These are phyloP conservation scores for Zopfia rhizophila DNA, from an alignment of 2,329 filamentous ascomycete genomes.

Conservation along the genomic window DNA sequence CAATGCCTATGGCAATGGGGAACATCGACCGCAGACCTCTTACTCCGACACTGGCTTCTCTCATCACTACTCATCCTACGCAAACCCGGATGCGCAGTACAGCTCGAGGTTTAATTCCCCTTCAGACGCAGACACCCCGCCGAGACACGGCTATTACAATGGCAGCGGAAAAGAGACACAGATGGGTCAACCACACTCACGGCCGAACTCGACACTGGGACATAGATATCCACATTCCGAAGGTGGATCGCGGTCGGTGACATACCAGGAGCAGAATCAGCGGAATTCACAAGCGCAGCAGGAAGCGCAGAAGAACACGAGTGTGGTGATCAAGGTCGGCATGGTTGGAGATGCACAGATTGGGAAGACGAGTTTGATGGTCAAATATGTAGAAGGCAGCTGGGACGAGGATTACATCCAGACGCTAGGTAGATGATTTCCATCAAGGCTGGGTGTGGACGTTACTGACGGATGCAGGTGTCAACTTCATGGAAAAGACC, in stretches of 20 bases:
- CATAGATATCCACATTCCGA: slow-evolving; percentile 58
- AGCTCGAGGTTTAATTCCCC: slow-evolving; percentile 56
- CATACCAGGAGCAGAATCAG: slow-evolving; percentile 61
- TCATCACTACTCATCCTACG: slow-evolving; percentile 53
- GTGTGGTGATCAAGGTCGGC: slow-evolving; percentile 97
- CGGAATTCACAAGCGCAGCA: slow-evolving; percentile 53
- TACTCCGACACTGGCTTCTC: slow-evolving; percentile 62
- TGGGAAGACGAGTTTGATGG: slow-evolving; percentile 98
- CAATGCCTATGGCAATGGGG: slow-evolving; percentile 53
- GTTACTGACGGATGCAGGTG: slow-evolving; percentile 65
- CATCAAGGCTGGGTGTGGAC: slow-evolving; percentile 3
- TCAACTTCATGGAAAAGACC: slow-evolving; percentile 99
- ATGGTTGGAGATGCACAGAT: slow-evolving; percentile 99
- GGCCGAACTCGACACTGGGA: slow-evolving; percentile 63
- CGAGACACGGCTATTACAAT: slow-evolving; percentile 47
- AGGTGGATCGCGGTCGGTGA: slow-evolving; percentile 42
- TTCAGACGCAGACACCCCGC: slow-evolving; percentile 59
- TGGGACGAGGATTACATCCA: slow-evolving; percentile 99
- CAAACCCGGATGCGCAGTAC: slow-evolving; percentile 35
- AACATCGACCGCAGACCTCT: slow-evolving; percentile 62
- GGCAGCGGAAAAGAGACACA: slow-evolving; percentile 42
- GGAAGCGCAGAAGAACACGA: slow-evolving; percentile 61
- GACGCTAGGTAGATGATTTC: slow-evolving; percentile 74
- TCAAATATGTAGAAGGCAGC: slow-evolving; percentile 99
- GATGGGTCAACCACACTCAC: slow-evolving; percentile 50